A percentile compares a stretch with the other conserved stretches of the same genome.
Evolutionary conservation across 345 rosid genomes (phyloP).

Genomic region (Balakata baccata): DNA sequence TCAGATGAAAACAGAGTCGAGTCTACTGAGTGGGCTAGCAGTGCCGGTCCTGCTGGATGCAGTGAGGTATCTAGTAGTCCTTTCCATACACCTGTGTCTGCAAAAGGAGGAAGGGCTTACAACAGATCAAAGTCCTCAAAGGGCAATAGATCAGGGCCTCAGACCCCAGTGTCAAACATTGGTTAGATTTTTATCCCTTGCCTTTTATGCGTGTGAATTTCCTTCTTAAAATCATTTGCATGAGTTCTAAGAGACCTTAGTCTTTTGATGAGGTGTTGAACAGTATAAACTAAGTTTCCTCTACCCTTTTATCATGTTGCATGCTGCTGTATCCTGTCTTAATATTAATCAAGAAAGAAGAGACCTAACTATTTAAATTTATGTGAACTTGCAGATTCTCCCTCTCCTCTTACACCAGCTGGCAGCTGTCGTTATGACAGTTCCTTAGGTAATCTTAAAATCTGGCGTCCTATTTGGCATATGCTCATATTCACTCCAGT

Average conservation of each 20-base stretch:
- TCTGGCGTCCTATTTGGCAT: background rate
- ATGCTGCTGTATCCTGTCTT: background rate
- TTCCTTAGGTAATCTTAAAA: conserved; percentile 64
- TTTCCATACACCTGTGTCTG: conserved; percentile 68
- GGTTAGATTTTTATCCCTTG: conserved; percentile 41
- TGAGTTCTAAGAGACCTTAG: background rate
- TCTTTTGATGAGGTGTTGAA: conserved; percentile 1
- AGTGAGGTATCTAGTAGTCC: conserved; percentile 44
- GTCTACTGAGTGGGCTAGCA: conserved; percentile 40
- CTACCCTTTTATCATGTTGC: conserved; percentile 1
- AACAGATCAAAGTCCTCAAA: conserved; percentile 58
- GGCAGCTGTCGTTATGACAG: conserved; percentile 97
- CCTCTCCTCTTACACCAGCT: conserved; percentile 64
- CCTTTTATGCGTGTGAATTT: background rate
- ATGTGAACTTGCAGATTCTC: conserved; percentile 61
- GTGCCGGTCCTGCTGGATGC: conserved; percentile 54
- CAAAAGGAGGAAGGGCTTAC: conserved; percentile 58
- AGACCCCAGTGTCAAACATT: conserved; percentile 61
- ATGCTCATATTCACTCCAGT: conserved; percentile 4
- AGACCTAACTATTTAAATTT: conserved; percentile 22
- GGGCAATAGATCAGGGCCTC: conserved; percentile 57
- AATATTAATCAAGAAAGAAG: conserved; percentile 1
- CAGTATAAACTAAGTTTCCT: background rate
- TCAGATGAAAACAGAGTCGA: conserved; percentile 37
- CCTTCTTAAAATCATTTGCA: background rate